Evolutionary conservation across 2,329 filamentous ascomycete genomes (phyloP).

Genomic region (Phialemonium atrogriseum): DNA sequence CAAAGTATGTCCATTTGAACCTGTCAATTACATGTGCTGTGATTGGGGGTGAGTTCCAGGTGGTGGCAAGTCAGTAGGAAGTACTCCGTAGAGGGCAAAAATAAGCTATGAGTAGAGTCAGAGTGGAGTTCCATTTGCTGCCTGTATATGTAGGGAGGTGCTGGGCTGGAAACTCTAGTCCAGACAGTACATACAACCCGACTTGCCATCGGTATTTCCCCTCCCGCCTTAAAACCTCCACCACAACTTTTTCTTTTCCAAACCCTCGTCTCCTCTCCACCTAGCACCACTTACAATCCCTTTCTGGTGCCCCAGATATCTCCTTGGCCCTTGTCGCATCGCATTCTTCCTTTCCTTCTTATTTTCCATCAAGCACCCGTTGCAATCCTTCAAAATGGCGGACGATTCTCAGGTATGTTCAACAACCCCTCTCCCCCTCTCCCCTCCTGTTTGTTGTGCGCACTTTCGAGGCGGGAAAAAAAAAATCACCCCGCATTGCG

Average conservation of each 20-base stretch:
- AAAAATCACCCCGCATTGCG: conserved; percentile 40
- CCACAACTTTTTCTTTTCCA: conserved; percentile 12
- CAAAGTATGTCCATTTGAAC: too few species aligned
- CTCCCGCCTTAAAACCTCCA: conserved; percentile 1
- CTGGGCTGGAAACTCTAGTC: too few species aligned
- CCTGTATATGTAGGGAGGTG: too few species aligned
- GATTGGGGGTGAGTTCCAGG: too few species aligned
- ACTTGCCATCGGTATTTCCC: too few species aligned
- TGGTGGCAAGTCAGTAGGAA: too few species aligned
- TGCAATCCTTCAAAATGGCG: conserved; percentile 44
- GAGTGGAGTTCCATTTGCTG: too few species aligned
- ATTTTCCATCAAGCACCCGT: conserved; percentile 16
- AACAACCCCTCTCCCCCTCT: conserved; percentile 8
- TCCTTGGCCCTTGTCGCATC: conserved; percentile 19
- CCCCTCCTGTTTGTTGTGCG: conserved; percentile 12
- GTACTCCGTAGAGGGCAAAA: too few species aligned
- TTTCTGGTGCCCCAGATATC: conserved; percentile 12
- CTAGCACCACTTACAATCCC: conserved; percentile 10
- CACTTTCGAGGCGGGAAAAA: conserved; percentile 18
- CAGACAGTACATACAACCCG: too few species aligned
- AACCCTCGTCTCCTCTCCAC: conserved; percentile 17
- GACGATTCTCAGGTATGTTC: conserved; percentile 44
- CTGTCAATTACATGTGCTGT: too few species aligned
- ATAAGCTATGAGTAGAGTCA: too few species aligned
- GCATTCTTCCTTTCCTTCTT: conserved; percentile 24